Percentiles rank a stretch among this genome's conserved stretches.
Conservation (phyloP, 2,329 filamentous ascomycete genomes). For the Penicillium sp. region DNA sequence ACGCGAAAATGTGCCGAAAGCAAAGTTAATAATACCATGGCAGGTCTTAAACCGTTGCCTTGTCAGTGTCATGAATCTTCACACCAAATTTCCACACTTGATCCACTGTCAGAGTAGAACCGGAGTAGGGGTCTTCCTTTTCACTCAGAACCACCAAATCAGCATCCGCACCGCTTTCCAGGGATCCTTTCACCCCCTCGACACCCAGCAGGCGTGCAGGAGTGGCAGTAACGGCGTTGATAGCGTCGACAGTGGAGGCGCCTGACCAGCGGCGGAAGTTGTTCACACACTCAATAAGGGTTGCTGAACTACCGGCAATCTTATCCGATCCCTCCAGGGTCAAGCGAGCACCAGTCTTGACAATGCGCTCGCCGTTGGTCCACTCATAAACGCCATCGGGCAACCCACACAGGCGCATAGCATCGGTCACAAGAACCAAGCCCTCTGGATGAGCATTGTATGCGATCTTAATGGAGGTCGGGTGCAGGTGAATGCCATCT, state of each 20-base stretch:
- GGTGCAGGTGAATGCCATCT: constrained; percentile 87
- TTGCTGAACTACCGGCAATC: constrained; percentile 68
- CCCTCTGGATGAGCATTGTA: constrained; percentile 83
- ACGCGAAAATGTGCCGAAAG: neutral
- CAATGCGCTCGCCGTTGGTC: constrained; percentile 69
- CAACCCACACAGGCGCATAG: constrained; percentile 82
- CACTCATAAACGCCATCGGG: constrained; percentile 83
- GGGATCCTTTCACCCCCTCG: constrained; percentile 39
- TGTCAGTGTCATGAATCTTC: constrained; percentile 40
- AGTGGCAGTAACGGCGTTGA: constrained; percentile 42
- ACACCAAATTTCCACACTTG: constrained; percentile 47
- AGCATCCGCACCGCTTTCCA: constrained; percentile 44
- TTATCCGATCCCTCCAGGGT: constrained; percentile 76
- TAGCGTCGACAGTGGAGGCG: constrained; percentile 40
- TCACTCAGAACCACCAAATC: constrained; percentile 44
- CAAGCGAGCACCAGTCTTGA: constrained; percentile 65
- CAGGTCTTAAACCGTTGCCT: constrained; percentile 12
- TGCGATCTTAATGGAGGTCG: constrained; percentile 84
- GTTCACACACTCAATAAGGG: constrained; percentile 46
- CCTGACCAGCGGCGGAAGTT: constrained; percentile 46
- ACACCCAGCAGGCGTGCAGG: constrained; percentile 42
- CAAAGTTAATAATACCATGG: neutral
- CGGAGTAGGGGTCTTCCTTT: constrained; percentile 29
- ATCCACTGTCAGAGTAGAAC: constrained; percentile 37
- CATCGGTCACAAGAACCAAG: constrained; percentile 87